Base-by-base conservation (phyloP, 768 basidiomycete genomes). In the Xerocomellus amylosporus region DNA sequence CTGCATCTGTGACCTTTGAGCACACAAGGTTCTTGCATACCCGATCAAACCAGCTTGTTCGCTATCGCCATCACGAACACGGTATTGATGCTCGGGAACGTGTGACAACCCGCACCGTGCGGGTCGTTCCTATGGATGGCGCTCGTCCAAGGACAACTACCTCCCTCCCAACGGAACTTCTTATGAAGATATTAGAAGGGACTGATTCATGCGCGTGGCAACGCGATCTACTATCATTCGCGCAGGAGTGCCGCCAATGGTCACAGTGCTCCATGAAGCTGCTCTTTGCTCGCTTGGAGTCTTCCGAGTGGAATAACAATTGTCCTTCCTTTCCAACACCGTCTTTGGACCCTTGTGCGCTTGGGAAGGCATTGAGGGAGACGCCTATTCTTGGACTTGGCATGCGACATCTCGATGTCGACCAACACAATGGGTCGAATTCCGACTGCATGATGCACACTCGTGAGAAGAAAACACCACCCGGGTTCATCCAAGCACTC, bases 161-260 rank as follows among this genome's bases (percentile, higher is more conserved):
- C 8, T 4, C 1, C 19, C n/a, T 58, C n/a, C 49, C 51, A 10
- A 24, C 9, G 10, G 58, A 58, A 22, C 12, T 59, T 15, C 33
- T 57, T 4, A 1, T 53, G 12, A 26, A 49, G 20, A 50, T 53
- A 28, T 51, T 58, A 13, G 39, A 50, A 5, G 20, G 2, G 13
- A 6, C 3, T 15, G n/a, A 46, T 19, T 17, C 24, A 24, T 39
- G 34, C 40, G 2, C n/a, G 1, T 59, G 56, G 52, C 34, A 58
- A 37, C 13, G 24, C 1, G 39, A 58, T 39, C 40, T 58, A 5
- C 17, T 58, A 2, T 54, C 49, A 5, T 46, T 42, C 33, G 48
- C 56, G 14, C 56, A 58, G 37, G 58, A 50, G 2, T 59, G 43
- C 24, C 44, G 51, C 24, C 17, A 38, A 19, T 59, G 58, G 58